Evolutionary conservation across 2,329 filamentous ascomycete genomes (phyloP), one percentile per base, ranked within the genome.

Genomic region (Aspergillus ruber): DNA sequence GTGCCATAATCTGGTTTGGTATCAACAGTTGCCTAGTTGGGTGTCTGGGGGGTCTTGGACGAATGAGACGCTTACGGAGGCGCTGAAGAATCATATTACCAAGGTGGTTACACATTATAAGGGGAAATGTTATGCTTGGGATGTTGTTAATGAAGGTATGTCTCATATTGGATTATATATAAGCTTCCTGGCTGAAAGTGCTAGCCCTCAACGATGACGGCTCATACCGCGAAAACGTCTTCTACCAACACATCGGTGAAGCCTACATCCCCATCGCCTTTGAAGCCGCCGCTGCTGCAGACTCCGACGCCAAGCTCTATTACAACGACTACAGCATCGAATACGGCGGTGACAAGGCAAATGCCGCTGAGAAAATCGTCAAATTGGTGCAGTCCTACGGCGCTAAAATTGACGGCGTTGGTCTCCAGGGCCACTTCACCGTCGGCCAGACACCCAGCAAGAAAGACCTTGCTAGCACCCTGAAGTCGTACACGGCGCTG

Each of bases 1-100:
- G 47, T 86, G 84, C 63, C 84, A 88, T 60, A 83, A 75, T 44
- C 67, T 77, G 42, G 66, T 78, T 29, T 79, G 76, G 77, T 58
- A 71, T 45, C 62, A 56, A 18, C 70, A 73, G 49, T 55, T 72
- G 3, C 76, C 79, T 0, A 67, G 66, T 25, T 83, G 78, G 77
- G 72, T 80, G 39, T 71, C 66, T 17, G 60, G 60, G 21, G 61
- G 68, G 0, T 73, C 73, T 29, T 87, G 80, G 78, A 83, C 78
- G 12, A 76, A 77, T 49, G 70, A 67, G 2, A 79, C 81, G 36
- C 73, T 88, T 3, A 75, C 74, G 12, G 66, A 68, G 3, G 75
- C 79, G 17, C 69, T 85, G 53, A 71, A 81, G 62, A 67, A 68
- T 51, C 68, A 71, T 43, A 68, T 70, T 43, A 66, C 63, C 33